A percentile compares a stretch with the other conserved stretches of the same genome.
Conservation (phyloP, 1,284 basidiomycete species). For the Ganoderma meredithae region DNA sequence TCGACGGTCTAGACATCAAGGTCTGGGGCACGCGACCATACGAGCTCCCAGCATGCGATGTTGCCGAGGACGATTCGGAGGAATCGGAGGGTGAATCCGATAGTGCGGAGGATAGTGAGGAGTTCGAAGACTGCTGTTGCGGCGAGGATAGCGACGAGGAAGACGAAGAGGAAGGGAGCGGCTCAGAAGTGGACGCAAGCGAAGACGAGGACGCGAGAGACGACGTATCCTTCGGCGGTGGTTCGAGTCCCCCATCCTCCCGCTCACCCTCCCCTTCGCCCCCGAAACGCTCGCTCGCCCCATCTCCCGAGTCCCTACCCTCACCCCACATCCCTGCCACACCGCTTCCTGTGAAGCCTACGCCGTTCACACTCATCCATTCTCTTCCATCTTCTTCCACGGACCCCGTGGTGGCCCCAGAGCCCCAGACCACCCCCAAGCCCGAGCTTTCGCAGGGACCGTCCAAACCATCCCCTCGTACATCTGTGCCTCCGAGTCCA, state of each 20-base stretch:
- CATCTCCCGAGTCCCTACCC: slow-evolving; percentile 25
- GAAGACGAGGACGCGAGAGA: slow-evolving; percentile 31
- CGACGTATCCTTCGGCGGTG: slow-evolving; percentile 26
- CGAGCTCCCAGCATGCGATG: slow-evolving; percentile 27
- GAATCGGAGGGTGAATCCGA: slow-evolving; percentile 30
- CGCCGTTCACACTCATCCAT: neutral
- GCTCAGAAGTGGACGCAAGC: slow-evolving; percentile 32
- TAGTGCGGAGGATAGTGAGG: slow-evolving; percentile 37
- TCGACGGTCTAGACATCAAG: slow-evolving; percentile 68
- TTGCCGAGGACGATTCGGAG: slow-evolving; percentile 26
- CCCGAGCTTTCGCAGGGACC: slow-evolving; percentile 14
- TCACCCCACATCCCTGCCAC: slow-evolving; percentile 13
- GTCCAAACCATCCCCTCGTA: slow-evolving; percentile 10
- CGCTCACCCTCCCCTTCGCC: slow-evolving; percentile 35
- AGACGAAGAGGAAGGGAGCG: slow-evolving; percentile 31
- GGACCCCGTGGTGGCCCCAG: neutral
- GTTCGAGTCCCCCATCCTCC: slow-evolving; percentile 35
- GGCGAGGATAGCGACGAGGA: slow-evolving; percentile 31
- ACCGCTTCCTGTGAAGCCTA: slow-evolving; percentile 15
- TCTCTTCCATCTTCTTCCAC: slow-evolving; percentile 2
- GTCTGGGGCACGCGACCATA: slow-evolving; percentile 58
- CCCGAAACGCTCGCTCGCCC: slow-evolving; percentile 26
- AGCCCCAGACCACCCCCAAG: neutral
- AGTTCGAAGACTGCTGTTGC: slow-evolving; percentile 32
- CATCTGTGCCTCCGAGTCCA: neutral